phyloP scores from a whole-genome alignment of 805 yeast species.

The Candida morakotiae region DNA sequence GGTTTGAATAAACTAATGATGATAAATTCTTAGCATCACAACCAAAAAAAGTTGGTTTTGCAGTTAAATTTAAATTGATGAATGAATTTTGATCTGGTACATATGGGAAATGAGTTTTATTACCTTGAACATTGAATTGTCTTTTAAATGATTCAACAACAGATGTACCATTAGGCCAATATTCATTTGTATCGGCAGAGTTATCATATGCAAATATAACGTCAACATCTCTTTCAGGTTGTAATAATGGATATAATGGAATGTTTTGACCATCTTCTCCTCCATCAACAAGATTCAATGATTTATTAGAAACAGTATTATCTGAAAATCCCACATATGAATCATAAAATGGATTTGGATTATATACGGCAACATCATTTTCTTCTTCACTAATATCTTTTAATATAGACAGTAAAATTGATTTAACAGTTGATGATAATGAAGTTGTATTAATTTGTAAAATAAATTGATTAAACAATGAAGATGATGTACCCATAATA shows the following conservation, averaged over 20 bases:
- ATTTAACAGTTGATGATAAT: conserved; percentile 19
- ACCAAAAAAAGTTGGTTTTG: conserved; percentile 78
- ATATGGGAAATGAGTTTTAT: conserved; percentile 68
- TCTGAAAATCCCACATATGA: conserved; percentile 15
- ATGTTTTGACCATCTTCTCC: conserved; percentile 42
- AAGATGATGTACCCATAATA: conserved; percentile 36
- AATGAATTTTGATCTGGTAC: conserved; percentile 71
- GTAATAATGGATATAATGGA: conserved; percentile 39
- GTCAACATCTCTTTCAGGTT: conserved; percentile 31
- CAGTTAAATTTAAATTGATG: conserved; percentile 54
- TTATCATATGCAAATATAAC: conserved; percentile 41
- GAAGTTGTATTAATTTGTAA: conserved; percentile 14
- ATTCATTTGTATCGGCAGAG: conserved; percentile 33
- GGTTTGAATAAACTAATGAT: conserved; percentile 27
- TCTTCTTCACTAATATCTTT: conserved; percentile 18
- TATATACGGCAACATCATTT: conserved; percentile 36
- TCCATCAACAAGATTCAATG: conserved; percentile 38
- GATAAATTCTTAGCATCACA: conserved; percentile 66
- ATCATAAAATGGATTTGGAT: conserved; percentile 38
- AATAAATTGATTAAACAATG: conserved; percentile 35
- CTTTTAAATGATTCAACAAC: conserved; percentile 30
- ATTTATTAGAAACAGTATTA: conserved; percentile 18
- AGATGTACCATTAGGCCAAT: conserved; percentile 44
- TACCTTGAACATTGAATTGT: conserved; percentile 41
- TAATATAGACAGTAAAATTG: conserved; percentile 22